Evolutionary conservation across 2,329 filamentous ascomycete genomes (phyloP).

Genomic region (Colletotrichum musae): DNA sequence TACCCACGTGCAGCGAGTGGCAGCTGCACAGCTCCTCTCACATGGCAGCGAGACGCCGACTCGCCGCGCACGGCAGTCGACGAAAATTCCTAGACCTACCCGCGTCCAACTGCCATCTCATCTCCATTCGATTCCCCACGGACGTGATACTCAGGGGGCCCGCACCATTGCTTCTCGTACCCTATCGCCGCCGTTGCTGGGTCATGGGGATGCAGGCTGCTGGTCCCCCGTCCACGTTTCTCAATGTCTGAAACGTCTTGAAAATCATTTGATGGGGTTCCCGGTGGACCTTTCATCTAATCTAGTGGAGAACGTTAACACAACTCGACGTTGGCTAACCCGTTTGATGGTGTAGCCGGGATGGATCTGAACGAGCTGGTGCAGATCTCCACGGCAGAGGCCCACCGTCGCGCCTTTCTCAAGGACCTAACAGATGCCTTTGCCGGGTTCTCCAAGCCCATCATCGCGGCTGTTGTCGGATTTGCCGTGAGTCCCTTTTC

Average conservation of each 20-base stretch:
- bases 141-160: conserved; percentile 28
- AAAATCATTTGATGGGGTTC: conserved; percentile 13
- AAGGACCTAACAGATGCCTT: conserved; percentile 58
- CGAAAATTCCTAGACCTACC: neutral
- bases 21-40: neutral
- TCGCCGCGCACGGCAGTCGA: conserved; percentile 14
- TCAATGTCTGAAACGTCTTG: conserved; percentile 26
- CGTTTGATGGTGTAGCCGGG: conserved; percentile 38
- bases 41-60: neutral
- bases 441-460: conserved; percentile 58
- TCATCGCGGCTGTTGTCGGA: conserved; percentile 65
- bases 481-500: conserved; percentile 58
- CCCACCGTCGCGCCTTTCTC: conserved; percentile 45
- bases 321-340: conserved; percentile 19
- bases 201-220: no score
- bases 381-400: conserved; percentile 44
- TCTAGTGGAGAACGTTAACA: conserved; percentile 8
- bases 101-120: conserved; percentile 27
- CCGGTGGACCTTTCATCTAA: conserved; percentile 19
- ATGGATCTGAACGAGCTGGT: conserved; percentile 44
- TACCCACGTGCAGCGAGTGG: conserved; percentile 16
- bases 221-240: conserved; percentile 22
- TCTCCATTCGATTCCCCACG: conserved; percentile 36
- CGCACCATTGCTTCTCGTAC: no score
- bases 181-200: no score